Evolutionary conservation across 2,329 filamentous ascomycete genomes (phyloP).

Genomic region (Cercospora zeina): DNA sequence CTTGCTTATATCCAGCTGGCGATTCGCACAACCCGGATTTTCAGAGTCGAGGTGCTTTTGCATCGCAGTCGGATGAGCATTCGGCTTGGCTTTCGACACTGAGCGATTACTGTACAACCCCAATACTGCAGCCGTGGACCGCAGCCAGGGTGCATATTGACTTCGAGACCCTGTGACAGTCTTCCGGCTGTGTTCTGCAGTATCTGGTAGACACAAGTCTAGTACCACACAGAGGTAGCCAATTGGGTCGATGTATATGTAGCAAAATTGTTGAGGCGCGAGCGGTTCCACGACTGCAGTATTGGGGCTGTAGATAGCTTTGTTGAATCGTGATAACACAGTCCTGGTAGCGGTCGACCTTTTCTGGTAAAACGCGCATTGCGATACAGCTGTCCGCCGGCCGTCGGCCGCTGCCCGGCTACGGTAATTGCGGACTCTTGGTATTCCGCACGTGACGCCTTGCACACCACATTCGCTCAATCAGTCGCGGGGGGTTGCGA

Average conservation of each 20-base stretch:
- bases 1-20: slow-evolving; percentile 13
- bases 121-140: too few relatives aligned
- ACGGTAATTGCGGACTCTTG: neutral
- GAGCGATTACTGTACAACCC: too few relatives aligned
- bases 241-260: too few relatives aligned
- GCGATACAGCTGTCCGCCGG: neutral
- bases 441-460: neutral
- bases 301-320: neutral
- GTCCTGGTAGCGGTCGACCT: too few relatives aligned
- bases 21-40: slow-evolving; percentile 5
- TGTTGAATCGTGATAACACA: neutral
- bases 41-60: neutral
- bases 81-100: neutral
- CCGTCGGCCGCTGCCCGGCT: neutral
- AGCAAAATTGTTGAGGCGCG: too few relatives aligned
- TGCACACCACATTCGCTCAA: slow-evolving; percentile 2
- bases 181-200: too few relatives aligned
- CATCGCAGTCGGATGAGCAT: slow-evolving; percentile 15
- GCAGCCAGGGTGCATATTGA: too few relatives aligned
- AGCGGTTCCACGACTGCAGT: too few relatives aligned
- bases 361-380: neutral
- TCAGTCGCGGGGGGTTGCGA: neutral
- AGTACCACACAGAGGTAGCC: too few relatives aligned
- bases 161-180: too few relatives aligned
- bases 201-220: too few relatives aligned